These are phyloP conservation scores for Phaseolus lunatus DNA, from an alignment of 306 rosid species.

Conservation along the genomic window DNA sequence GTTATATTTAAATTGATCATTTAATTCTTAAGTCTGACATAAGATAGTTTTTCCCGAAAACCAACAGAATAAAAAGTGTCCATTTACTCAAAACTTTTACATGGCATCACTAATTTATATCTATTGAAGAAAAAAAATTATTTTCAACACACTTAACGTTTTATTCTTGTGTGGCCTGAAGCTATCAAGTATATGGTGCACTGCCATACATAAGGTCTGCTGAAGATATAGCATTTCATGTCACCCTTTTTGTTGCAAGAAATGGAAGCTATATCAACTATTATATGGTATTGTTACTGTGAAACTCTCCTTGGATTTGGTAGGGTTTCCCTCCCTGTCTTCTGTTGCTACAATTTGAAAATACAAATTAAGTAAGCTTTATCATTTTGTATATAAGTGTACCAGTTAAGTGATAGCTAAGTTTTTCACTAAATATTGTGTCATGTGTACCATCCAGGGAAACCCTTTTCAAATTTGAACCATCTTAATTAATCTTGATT, in stretches of 20 bases:
- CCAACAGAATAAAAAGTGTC: background rate
- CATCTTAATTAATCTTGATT: background rate
- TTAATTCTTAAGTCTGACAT: background rate
- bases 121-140: background rate
- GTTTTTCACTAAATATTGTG: conserved; percentile 8
- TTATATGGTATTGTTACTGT: conserved; percentile 69
- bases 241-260: conserved; percentile 80
- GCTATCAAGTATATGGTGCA: conserved; percentile 77
- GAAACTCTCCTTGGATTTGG: background rate
- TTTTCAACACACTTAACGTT: conserved; percentile 1
- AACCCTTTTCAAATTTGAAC: background rate
- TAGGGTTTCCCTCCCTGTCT: background rate
- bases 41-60: background rate
- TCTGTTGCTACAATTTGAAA: conserved; percentile 5
- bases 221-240: conserved; percentile 83
- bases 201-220: conserved; percentile 76
- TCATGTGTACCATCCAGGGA: background rate
- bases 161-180: conserved; percentile 28
- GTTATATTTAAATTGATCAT: background rate
- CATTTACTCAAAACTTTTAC: background rate
- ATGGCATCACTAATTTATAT: background rate
- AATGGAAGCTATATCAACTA: conserved; percentile 89
- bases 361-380: conserved; percentile 17
- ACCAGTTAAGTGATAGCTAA: background rate
- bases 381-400: background rate